Conservation (phyloP, 2,329 filamentous ascomycete genomes). For the Trichocomaceae sp. region DNA sequence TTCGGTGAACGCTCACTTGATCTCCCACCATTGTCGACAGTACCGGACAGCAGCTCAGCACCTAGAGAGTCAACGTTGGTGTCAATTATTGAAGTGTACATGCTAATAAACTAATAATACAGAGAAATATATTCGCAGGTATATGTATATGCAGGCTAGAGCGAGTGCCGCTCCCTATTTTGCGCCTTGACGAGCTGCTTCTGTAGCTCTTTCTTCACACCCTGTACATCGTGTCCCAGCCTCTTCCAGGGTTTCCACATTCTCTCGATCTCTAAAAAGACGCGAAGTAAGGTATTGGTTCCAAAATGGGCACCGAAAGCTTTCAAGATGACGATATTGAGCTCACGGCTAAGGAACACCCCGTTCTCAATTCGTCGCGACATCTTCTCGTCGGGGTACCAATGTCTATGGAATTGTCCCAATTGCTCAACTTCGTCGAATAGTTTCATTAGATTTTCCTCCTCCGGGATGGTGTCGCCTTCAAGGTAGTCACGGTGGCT, state of each 20-base stretch:
- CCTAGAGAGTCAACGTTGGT: not conserved
- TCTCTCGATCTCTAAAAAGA: constrained; percentile 35
- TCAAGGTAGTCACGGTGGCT: not conserved
- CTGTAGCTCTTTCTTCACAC: constrained; percentile 33
- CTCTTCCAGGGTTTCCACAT: constrained; percentile 35
- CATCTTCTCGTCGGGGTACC: constrained; percentile 18
- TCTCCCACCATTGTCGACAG: no score
- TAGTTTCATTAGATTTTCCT: constrained; percentile 12
- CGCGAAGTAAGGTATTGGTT: constrained; percentile 30
- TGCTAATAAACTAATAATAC: not conserved
- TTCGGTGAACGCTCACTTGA: no score
- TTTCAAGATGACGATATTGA: constrained; percentile 34
- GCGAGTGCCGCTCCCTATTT: not conserved
- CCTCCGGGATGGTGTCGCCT: not conserved
- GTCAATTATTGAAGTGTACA: not conserved
- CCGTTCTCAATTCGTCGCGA: constrained; percentile 32
- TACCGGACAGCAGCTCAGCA: no score
- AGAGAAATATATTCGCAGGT: not conserved
- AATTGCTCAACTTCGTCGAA: constrained; percentile 8
- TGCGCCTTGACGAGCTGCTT: constrained; percentile 25
- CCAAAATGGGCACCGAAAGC: constrained; percentile 35
- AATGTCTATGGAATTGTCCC: not conserved
- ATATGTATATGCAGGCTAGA: constrained; percentile 10
- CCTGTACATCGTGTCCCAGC: constrained; percentile 30
- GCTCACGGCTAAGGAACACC: constrained; percentile 36